Evolutionary conservation across 176 grass and related monocot species (phyloP).

Genomic region (Typha latifolia): DNA sequence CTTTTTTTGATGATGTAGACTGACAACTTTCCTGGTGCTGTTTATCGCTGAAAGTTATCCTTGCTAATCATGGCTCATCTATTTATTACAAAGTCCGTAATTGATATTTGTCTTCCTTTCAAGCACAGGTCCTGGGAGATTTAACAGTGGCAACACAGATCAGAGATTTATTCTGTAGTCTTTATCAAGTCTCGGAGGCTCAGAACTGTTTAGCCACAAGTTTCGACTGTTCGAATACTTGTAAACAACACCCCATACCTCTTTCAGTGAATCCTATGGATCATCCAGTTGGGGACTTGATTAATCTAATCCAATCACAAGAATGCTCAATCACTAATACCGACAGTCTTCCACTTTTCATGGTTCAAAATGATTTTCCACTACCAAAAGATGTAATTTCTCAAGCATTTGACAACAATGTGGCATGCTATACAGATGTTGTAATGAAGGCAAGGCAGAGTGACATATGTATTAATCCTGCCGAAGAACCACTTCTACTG

Average conservation of each 20-base stretch:
- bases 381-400: slow-evolving; percentile 24
- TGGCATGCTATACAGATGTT: slow-evolving; percentile 12
- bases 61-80: background rate
- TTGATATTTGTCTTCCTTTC: background rate
- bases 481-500: slow-evolving; percentile 13
- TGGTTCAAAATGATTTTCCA: slow-evolving; percentile 20
- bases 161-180: slow-evolving; percentile 44
- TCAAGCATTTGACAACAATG: slow-evolving; percentile 3
- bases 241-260: slow-evolving; percentile 15
- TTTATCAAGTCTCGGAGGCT: slow-evolving; percentile 18
- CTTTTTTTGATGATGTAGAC: background rate
- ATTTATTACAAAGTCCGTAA: background rate
- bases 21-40: background rate
- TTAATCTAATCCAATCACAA: slow-evolving; percentile 27
- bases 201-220: slow-evolving; percentile 18
- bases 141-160: slow-evolving; percentile 38
- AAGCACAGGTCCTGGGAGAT: slow-evolving; percentile 44
- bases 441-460: slow-evolving; percentile 12
- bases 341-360: slow-evolving; percentile 14
- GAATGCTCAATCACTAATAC: slow-evolving; percentile 22
- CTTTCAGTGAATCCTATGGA: slow-evolving; percentile 12
- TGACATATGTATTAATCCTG: slow-evolving; percentile 14
- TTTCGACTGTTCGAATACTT: slow-evolving; percentile 17
- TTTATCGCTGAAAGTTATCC: background rate
- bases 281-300: slow-evolving; percentile 10